These are phyloP conservation scores for Pichia sp. DNA, from an alignment of 1,139 yeast genomes.

Conservation along the genomic window DNA sequence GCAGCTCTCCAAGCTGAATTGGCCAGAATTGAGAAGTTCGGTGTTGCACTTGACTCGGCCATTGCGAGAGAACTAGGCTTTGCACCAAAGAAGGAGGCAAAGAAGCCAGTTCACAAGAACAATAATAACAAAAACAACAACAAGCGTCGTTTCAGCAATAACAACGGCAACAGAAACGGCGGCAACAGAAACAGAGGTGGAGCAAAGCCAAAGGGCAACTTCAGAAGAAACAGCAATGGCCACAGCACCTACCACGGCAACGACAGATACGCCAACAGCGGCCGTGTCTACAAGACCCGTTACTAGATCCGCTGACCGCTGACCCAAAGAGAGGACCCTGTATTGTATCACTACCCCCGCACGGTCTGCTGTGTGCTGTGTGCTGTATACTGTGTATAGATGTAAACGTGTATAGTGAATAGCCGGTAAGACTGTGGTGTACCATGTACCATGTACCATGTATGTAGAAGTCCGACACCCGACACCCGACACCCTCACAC, in stretches of 20 bases:
- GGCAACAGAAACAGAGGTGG: not conserved
- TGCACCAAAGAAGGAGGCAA: conserved; percentile 15
- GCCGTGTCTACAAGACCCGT: conserved; percentile 15
- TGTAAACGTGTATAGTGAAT: too few species aligned
- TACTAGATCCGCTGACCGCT: too few species aligned
- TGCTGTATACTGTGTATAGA: too few species aligned
- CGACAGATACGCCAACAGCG: not conserved
- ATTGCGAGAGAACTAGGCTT: conserved; percentile 67
- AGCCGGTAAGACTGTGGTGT: too few species aligned
- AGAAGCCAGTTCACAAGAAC: not conserved
- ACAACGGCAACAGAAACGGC: conserved; percentile 1
- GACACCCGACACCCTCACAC: too few species aligned
- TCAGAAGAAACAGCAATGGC: not conserved
- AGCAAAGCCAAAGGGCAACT: not conserved
- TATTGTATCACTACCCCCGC: too few species aligned
- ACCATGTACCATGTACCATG: too few species aligned
- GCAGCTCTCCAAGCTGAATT: conserved; percentile 55
- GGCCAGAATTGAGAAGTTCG: conserved; percentile 78
- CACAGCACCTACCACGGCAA: not conserved
- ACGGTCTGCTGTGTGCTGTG: too few species aligned
- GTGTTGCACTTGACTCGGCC: conserved; percentile 67
- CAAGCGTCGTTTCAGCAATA: not conserved
- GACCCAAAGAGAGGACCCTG: too few species aligned
- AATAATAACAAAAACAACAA: not conserved
- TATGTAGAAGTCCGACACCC: too few species aligned